These are phyloP conservation scores for Mallotus japonicus DNA, from an alignment of 441 rosid genomes.

Conservation along the genomic window DNA sequence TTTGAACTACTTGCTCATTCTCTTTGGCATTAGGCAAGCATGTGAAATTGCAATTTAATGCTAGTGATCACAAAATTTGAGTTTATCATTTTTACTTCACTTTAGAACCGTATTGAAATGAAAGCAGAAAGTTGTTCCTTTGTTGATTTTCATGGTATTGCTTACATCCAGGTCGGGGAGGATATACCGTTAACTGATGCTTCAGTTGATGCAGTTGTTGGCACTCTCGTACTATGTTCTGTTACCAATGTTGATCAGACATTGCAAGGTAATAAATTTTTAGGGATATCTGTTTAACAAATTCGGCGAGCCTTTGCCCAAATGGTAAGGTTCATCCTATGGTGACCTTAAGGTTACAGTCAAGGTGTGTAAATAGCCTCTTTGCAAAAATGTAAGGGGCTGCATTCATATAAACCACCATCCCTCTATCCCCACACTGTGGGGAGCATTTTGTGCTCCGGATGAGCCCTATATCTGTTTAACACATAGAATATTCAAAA, in stretches of 20 bases:
- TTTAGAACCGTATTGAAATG: background rate
- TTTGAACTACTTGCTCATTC: background rate
- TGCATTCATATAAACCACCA: too few relatives aligned
- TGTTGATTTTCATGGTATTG: constrained; percentile 15
- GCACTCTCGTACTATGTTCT: constrained; percentile 85
- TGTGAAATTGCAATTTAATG: background rate
- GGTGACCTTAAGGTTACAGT: too few relatives aligned
- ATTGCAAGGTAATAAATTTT: constrained; percentile 49
- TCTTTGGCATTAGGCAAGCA: background rate
- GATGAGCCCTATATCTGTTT: background rate
- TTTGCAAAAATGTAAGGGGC: too few relatives aligned
- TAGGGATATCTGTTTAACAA: background rate
- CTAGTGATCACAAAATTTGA: background rate
- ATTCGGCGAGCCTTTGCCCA: too few relatives aligned
- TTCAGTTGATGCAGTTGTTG: constrained; percentile 86
- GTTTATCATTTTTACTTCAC: background rate
- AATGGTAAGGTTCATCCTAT: too few relatives aligned
- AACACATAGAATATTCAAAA: background rate
- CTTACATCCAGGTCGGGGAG: constrained; percentile 65
- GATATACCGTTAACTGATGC: constrained; percentile 71
- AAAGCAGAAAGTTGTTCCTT: background rate
- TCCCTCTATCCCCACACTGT: too few relatives aligned
- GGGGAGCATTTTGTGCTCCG: too few relatives aligned
- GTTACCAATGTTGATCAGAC: constrained; percentile 62
- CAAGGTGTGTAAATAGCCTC: too few relatives aligned